Conservation (phyloP, 371 early-diverging fungal genomes). For the Blakeslea trispora region DNA sequence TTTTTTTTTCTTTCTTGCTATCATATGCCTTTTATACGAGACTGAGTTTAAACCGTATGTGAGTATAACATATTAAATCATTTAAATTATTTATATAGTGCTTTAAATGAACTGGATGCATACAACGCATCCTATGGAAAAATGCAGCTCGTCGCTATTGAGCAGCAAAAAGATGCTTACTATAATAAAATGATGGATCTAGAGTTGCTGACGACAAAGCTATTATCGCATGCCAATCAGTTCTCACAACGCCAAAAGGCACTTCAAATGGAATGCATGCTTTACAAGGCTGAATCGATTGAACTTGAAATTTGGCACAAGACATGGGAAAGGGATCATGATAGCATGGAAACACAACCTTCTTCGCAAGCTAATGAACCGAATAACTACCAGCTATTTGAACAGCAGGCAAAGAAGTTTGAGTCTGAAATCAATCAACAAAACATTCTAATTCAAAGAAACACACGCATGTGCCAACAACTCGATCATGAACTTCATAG, state of each 20-base stretch:
- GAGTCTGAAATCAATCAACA: constrained; percentile 37
- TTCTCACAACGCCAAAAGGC: constrained; percentile 23
- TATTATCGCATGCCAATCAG: constrained; percentile 21
- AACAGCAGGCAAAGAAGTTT: constrained; percentile 33
- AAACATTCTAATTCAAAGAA: constrained; percentile 24
- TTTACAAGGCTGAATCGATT: constrained; percentile 25
- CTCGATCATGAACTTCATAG: constrained; percentile 23
- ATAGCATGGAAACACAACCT: neutral
- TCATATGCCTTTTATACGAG: too few species aligned
- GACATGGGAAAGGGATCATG: constrained; percentile 24
- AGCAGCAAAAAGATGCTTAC: constrained; percentile 19
- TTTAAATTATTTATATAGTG: neutral
- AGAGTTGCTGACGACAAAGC: constrained; percentile 26
- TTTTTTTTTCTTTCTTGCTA: too few species aligned
- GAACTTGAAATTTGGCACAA: constrained; percentile 27
- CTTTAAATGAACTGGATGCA: neutral
- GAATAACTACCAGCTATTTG: constrained; percentile 31
- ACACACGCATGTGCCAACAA: constrained; percentile 11
- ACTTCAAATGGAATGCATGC: constrained; percentile 21
- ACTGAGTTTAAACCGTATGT: too few species aligned
- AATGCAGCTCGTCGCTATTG: constrained; percentile 12
- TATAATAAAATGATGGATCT: constrained; percentile 26
- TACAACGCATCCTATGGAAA: constrained; percentile 2
- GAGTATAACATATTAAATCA: neutral
- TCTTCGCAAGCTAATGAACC: neutral